Evolutionary conservation across 78 protist species (phyloP).

Genomic region (Mantamonas sphyraenae): DNA sequence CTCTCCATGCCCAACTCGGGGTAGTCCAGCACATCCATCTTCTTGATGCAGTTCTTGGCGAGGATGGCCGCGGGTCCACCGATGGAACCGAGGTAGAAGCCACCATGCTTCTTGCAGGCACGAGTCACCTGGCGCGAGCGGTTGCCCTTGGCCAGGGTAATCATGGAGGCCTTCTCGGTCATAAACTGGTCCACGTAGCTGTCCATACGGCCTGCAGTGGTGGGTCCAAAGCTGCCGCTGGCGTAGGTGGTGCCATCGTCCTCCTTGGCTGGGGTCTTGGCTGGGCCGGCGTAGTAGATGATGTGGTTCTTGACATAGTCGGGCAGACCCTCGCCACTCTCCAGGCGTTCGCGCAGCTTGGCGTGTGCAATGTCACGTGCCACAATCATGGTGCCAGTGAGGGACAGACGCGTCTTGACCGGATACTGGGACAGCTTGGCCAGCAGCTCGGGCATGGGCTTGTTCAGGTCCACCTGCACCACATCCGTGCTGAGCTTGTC

Average conservation of each 20-base stretch:
- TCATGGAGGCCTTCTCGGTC: slow-evolving; percentile 27
- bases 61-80: slow-evolving; percentile 87
- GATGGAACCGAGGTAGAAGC: slow-evolving; percentile 85
- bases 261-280: slow-evolving; percentile 68
- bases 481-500: slow-evolving; percentile 8
- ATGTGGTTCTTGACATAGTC: slow-evolving; percentile 55
- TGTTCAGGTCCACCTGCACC: slow-evolving; percentile 64
- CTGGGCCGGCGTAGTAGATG: slow-evolving; percentile 71
- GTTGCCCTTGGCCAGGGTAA: slow-evolving; percentile 77
- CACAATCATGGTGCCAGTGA: slow-evolving; percentile 69
- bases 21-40: slow-evolving; percentile 68
- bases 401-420: slow-evolving; percentile 42
- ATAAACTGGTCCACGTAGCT: slow-evolving; percentile 54
- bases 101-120: slow-evolving; percentile 73
- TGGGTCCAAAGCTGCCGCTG: slow-evolving; percentile 73
- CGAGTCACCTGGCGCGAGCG: slow-evolving; percentile 47
- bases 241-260: too few relatives aligned
- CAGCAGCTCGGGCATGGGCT: slow-evolving; percentile 48
- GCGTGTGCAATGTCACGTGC: slow-evolving; percentile 85
- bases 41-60: slow-evolving; percentile 57
- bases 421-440: slow-evolving; percentile 20
- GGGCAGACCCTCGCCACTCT: slow-evolving; percentile 36
- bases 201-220: slow-evolving; percentile 82
- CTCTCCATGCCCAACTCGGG: slow-evolving; percentile 82
- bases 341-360: slow-evolving; percentile 44